These are phyloP conservation scores for Kurtzmaniella quercitrusa DNA, from an alignment of 1,139 yeast genomes.

Conservation along the genomic window DNA sequence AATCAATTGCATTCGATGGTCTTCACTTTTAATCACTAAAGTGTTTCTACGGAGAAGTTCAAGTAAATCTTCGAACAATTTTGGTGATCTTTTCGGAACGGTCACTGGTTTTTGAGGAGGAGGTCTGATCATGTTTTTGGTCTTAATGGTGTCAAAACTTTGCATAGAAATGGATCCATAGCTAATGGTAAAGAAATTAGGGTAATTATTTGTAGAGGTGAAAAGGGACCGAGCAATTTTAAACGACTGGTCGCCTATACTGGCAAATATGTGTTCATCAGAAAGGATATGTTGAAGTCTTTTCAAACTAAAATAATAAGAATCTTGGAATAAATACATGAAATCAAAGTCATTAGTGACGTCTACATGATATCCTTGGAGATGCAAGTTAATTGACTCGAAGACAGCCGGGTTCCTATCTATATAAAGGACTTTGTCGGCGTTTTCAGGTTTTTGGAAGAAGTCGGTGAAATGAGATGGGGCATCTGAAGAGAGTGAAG, in stretches of 20 bases:
- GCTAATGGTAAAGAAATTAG: constrained; percentile 71
- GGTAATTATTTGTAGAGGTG: constrained; percentile 57
- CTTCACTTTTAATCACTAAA: constrained; percentile 42
- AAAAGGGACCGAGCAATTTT: constrained; percentile 55
- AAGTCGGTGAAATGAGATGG: constrained; percentile 59
- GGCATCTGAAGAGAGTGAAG: constrained; percentile 77
- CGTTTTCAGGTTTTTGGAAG: constrained; percentile 34
- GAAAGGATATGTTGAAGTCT: constrained; percentile 48
- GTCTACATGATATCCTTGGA: constrained; percentile 72
- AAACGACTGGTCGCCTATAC: constrained; percentile 60
- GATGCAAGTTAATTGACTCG: constrained; percentile 59
- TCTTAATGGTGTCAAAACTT: constrained; percentile 33
- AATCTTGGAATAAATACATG: constrained; percentile 65
- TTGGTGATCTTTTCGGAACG: constrained; percentile 50
- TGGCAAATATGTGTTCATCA: constrained; percentile 54
- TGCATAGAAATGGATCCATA: constrained; percentile 48
- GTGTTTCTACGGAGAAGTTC: constrained; percentile 53
- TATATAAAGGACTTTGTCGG: constrained; percentile 52
- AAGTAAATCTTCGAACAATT: constrained; percentile 57
- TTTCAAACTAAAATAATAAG: constrained; percentile 65
- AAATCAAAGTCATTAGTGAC: constrained; percentile 57
- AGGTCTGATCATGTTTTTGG: constrained; percentile 56
- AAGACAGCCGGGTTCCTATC: constrained; percentile 77
- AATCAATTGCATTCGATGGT: constrained; percentile 53
- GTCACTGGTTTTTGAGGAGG: constrained; percentile 67